phyloP scores from a whole-genome alignment of 2,329 filamentous ascomycete genomes.

The Alternaria ethzedia region DNA sequence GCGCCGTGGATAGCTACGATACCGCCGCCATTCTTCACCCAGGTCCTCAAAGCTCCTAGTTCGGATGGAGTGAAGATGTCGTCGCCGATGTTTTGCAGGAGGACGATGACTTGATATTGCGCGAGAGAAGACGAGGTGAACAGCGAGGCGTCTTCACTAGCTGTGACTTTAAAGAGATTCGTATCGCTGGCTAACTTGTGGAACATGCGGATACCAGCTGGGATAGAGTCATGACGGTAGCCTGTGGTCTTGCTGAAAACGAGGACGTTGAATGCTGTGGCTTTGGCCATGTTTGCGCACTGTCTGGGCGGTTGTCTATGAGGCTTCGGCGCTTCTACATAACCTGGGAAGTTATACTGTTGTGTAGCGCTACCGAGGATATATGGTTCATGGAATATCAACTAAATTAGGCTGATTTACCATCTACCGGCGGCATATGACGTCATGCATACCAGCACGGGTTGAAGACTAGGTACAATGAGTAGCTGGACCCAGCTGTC shows the following conservation, averaged over 20 bases:
- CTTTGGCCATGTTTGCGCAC: neutral
- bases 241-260: conserved; percentile 36
- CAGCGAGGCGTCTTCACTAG: conserved; percentile 26
- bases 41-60: conserved; percentile 22
- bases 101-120: conserved; percentile 17
- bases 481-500: neutral
- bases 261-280: conserved; percentile 18
- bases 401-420: neutral
- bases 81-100: conserved; percentile 24
- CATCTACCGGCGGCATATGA: neutral
- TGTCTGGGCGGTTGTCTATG: neutral
- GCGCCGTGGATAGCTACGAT: conserved; percentile 35
- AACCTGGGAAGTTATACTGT: neutral
- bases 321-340: neutral
- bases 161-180: conserved; percentile 14
- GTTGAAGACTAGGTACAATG: neutral
- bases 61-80: conserved; percentile 16
- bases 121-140: conserved; percentile 15
- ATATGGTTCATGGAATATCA: neutral
- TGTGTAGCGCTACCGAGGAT: neutral
- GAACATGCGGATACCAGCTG: conserved; percentile 21
- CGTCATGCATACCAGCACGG: neutral
- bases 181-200: conserved; percentile 10
- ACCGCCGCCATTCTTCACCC: conserved; percentile 28
- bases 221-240: conserved; percentile 39